Percentiles rank a stretch among this genome's conserved stretches.
Evolutionary conservation across 1,139 yeast species (phyloP).

Genomic region (Yamadazyma epiphylla): DNA sequence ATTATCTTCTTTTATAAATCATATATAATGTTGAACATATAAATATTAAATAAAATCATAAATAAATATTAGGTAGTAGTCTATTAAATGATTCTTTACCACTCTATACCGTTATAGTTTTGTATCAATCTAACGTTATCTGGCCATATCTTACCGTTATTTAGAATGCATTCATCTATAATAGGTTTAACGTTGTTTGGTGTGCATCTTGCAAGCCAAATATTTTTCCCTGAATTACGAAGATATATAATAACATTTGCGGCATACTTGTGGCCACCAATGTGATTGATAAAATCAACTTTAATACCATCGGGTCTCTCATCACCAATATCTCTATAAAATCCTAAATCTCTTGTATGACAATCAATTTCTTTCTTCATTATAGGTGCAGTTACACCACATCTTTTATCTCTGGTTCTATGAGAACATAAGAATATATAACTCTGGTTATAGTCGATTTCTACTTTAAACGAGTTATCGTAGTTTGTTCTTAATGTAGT

Average conservation of each 20-base stretch:
- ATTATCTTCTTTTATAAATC: constrained; percentile 28
- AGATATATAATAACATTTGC: constrained; percentile 82
- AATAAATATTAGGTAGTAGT: constrained; percentile 1
- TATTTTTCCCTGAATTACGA: constrained; percentile 61
- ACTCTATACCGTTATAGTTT: constrained; percentile 47
- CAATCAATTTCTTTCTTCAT: constrained; percentile 75
- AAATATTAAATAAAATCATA: too few species aligned
- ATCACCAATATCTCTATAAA: constrained; percentile 73
- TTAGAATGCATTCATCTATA: constrained; percentile 66
- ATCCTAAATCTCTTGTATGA: constrained; percentile 64
- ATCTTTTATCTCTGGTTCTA: constrained; percentile 82
- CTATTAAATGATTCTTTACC: too few species aligned
- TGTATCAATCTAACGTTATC: constrained; percentile 63
- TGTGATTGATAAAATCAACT: constrained; percentile 73
- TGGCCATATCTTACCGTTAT: constrained; percentile 68
- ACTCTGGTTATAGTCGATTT: constrained; percentile 42
- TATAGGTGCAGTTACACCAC: constrained; percentile 94
- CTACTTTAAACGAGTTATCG: constrained; percentile 11
- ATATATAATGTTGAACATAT: neutral
- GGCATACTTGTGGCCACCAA: constrained; percentile 93
- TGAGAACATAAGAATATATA: constrained; percentile 84
- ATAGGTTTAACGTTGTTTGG: constrained; percentile 75
- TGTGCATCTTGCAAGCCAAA: constrained; percentile 84
- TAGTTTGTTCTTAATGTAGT: neutral
- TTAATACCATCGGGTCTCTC: constrained; percentile 68